These are phyloP conservation scores for Colletotrichum sp. DNA, from an alignment of 2,329 filamentous ascomycete species.

Conservation along the genomic window DNA sequence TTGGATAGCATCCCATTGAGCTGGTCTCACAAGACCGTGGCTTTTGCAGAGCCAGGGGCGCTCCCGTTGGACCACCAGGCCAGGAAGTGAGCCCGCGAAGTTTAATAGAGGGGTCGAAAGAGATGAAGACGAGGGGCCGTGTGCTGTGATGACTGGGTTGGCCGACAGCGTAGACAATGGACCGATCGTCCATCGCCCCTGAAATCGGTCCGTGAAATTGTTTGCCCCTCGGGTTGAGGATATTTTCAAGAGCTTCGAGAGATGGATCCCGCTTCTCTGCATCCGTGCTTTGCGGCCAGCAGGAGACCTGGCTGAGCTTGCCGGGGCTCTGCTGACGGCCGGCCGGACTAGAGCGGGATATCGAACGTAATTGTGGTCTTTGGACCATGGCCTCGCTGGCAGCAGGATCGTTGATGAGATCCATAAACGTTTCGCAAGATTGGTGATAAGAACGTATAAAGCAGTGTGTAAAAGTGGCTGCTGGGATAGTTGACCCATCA, in stretches of 20 bases:
- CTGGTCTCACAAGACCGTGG: neutral
- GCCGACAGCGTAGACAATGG: constrained; percentile 49
- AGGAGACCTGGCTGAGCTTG: neutral
- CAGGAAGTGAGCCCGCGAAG: constrained; percentile 31
- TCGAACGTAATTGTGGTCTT: constrained; percentile 49
- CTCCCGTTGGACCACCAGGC: constrained; percentile 19
- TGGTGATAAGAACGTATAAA: constrained; percentile 61
- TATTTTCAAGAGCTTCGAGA: constrained; percentile 31
- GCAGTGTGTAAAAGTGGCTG: constrained; percentile 58
- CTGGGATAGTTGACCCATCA: constrained; percentile 40
- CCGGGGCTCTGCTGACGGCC: neutral
- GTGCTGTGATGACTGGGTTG: constrained; percentile 22
- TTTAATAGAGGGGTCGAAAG: constrained; percentile 45
- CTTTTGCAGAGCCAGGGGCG: neutral
- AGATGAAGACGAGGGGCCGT: constrained; percentile 44
- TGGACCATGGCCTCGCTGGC: constrained; percentile 29
- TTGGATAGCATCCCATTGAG: neutral
- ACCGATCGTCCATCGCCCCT: constrained; percentile 51
- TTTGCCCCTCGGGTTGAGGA: constrained; percentile 42
- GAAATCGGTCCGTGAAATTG: constrained; percentile 37
- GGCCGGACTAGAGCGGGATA: neutral
- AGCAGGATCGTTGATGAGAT: constrained; percentile 60
- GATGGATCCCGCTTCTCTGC: neutral
- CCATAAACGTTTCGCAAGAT: constrained; percentile 59
- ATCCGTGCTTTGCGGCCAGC: constrained; percentile 28